Percentiles rank a stretch among this genome's conserved stretches.
Conservation (phyloP, 768 basidiomycete species). For the Pisolithus orientalis region DNA sequence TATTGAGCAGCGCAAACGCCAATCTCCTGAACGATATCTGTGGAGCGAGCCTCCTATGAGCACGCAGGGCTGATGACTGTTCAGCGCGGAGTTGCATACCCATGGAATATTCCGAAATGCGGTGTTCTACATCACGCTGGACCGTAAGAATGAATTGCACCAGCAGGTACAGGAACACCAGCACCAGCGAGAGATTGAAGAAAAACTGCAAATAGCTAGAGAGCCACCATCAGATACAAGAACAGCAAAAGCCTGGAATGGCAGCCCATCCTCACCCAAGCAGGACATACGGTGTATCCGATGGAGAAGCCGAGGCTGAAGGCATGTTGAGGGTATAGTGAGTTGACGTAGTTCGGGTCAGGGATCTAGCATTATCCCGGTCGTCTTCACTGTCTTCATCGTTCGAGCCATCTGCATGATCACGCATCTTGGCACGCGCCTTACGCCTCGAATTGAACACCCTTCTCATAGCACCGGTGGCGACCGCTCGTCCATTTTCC, state of each 20-base stretch:
- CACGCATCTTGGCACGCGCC: slow-evolving; percentile 30
- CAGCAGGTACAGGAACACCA: slow-evolving; percentile 79
- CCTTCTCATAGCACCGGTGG: slow-evolving; percentile 58
- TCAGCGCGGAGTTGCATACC: slow-evolving; percentile 43
- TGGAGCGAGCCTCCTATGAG: slow-evolving; percentile 10
- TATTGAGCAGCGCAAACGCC: slow-evolving; percentile 76
- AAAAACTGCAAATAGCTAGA: slow-evolving; percentile 87
- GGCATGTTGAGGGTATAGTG: slow-evolving; percentile 84
- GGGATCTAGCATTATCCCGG: slow-evolving; percentile 28
- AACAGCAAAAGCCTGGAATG: slow-evolving; percentile 6
- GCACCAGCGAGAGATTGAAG: slow-evolving; percentile 82
- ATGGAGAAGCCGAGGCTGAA: slow-evolving; percentile 45
- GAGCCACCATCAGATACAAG: slow-evolving; percentile 6
- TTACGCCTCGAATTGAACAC: slow-evolving; percentile 59
- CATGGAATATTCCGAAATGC: slow-evolving; percentile 83
- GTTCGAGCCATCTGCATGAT: slow-evolving; percentile 33
- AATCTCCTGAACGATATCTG: slow-evolving; percentile 92
- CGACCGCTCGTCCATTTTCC: slow-evolving; percentile 44
- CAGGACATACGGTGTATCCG: slow-evolving; percentile 74
- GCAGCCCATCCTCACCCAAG: slow-evolving; percentile 56
- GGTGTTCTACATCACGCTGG: slow-evolving; percentile 82
- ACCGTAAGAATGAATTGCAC: slow-evolving; percentile 87
- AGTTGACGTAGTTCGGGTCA: slow-evolving; percentile 57
- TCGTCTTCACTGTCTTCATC: slow-evolving; percentile 46
- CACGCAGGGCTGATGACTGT: slow-evolving; percentile 7